Evolutionary conservation across 768 basidiomycete species (phyloP).

Genomic region (Lyophyllum decastes): DNA sequence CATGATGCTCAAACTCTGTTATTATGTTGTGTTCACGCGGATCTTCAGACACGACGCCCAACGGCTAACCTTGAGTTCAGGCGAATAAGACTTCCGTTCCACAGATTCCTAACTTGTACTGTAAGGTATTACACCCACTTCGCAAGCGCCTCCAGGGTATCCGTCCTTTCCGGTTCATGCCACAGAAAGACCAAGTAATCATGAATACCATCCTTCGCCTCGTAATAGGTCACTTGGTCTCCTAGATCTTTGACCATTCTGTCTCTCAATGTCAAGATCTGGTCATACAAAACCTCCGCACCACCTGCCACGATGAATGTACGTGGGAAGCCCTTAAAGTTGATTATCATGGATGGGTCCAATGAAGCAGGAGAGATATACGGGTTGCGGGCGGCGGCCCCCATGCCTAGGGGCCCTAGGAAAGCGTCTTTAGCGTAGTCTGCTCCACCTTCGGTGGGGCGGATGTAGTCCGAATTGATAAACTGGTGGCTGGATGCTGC

Average conservation of each 20-base stretch:
- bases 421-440: constrained; percentile 42
- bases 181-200: constrained; percentile 52
- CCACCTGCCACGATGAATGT: constrained; percentile 63
- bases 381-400: constrained; percentile 44
- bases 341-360: constrained; percentile 31
- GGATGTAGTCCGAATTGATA: constrained; percentile 38
- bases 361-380: constrained; percentile 64
- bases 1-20: background rate
- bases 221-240: constrained; percentile 48
- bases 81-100: background rate
- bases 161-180: constrained; percentile 55
- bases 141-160: constrained; percentile 48
- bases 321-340: constrained; percentile 59
- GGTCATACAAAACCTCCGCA: constrained; percentile 57
- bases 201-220: constrained; percentile 53
- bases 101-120: background rate
- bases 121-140: constrained; percentile 41
- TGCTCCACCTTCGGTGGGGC: constrained; percentile 3
- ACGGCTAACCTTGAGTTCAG: background rate
- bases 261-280: constrained; percentile 42
- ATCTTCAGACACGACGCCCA: too few species aligned
- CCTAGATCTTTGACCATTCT: constrained; percentile 52
- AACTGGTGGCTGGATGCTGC: constrained; percentile 38
- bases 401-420: constrained; percentile 47
- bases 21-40: background rate